Evolutionary conservation across 257 asterid genomes (phyloP).

Genomic region (Ilex aquifolium): DNA sequence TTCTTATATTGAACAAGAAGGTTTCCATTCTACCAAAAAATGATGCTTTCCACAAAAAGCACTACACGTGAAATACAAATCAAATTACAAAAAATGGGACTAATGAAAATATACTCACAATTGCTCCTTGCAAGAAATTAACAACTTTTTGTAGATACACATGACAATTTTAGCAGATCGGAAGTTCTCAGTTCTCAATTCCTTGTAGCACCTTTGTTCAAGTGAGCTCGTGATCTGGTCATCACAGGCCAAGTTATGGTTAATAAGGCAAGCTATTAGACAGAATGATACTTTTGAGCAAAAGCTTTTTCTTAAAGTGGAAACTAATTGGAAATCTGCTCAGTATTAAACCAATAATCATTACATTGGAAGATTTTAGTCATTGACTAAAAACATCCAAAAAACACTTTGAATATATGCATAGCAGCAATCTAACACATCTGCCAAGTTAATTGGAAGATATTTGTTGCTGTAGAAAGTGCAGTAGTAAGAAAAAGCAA

Average conservation of each 20-base stretch:
- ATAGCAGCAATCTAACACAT: neutral
- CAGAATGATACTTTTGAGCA: too few relatives aligned
- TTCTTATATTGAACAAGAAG: too few relatives aligned
- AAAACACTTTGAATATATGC: too few relatives aligned
- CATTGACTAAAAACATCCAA: neutral
- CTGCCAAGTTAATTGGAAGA: too few relatives aligned
- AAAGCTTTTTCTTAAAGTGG: neutral
- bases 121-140: constrained; percentile 86
- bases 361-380: neutral
- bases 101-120: constrained; percentile 45
- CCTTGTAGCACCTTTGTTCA: constrained; percentile 96
- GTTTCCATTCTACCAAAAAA: too few relatives aligned
- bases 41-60: too few relatives aligned
- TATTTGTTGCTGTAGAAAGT: too few relatives aligned
- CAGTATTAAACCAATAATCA: too few relatives aligned
- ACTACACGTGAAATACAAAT: constrained; percentile 1
- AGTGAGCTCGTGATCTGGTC: constrained; percentile 75
- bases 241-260: constrained; percentile 20
- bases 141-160: constrained; percentile 80
- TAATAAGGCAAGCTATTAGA: neutral
- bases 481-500: too few relatives aligned
- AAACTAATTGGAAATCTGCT: too few relatives aligned
- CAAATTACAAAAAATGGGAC: constrained; percentile 1
- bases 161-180: constrained; percentile 67
- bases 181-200: constrained; percentile 69